Evolutionary conservation across 2,329 filamentous ascomycete genomes (phyloP).

Genomic region (Hypoxylon sp.): DNA sequence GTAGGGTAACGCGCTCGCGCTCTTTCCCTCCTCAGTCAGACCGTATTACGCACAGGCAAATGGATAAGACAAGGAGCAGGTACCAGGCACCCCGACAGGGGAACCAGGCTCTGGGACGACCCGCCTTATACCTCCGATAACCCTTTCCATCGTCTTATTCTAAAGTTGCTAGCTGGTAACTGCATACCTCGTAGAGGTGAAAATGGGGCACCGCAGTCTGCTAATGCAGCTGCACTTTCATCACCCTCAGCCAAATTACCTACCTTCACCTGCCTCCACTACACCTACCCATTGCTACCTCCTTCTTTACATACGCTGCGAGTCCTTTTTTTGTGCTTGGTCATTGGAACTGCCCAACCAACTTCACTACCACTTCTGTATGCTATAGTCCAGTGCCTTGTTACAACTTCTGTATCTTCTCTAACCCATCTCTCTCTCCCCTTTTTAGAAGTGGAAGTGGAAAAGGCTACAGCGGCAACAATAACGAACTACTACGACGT

Average conservation of each 20-base stretch:
- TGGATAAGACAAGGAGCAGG: constrained; percentile 29
- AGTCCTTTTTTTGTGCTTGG: constrained; percentile 28
- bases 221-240: constrained; percentile 40
- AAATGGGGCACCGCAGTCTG: constrained; percentile 23
- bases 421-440: constrained; percentile 13
- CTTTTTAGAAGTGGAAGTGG: constrained; percentile 27
- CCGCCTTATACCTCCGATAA: constrained; percentile 38
- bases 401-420: constrained; percentile 33
- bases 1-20: constrained; percentile 20
- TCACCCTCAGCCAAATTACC: constrained; percentile 39
- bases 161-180: constrained; percentile 32
- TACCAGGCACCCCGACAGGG: constrained; percentile 39
- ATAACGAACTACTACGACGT: constrained; percentile 22
- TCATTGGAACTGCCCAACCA: constrained; percentile 27
- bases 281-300: constrained; percentile 26
- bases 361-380: constrained; percentile 22
- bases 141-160: constrained; percentile 22
- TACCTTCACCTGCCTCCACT: constrained; percentile 19
- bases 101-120: constrained; percentile 34
- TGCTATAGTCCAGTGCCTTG: constrained; percentile 22
- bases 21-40: constrained; percentile 16
- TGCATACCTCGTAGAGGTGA: constrained; percentile 28
- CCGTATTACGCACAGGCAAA: constrained; percentile 43
- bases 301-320: constrained; percentile 9
- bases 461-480: constrained; percentile 25